A percentile compares a stretch with the other conserved stretches of the same genome.
Conservation (phyloP, 176 grass and related monocot species). For the Triticum urartu region DNA sequence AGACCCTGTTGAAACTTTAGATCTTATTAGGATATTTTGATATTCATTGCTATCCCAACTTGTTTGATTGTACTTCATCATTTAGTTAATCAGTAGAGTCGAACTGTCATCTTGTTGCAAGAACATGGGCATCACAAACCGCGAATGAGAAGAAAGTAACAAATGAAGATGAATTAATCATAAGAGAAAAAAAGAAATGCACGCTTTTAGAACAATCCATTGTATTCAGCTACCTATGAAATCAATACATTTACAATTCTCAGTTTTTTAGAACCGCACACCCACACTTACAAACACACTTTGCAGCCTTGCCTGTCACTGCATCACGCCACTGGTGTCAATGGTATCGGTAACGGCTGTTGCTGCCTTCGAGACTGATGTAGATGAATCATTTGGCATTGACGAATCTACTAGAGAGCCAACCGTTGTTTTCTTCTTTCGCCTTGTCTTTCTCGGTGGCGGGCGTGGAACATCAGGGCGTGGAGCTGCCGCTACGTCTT, state of each 20-base stretch:
- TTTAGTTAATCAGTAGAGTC: background rate
- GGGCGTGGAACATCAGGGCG: conserved; percentile 52
- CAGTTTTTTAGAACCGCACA: background rate
- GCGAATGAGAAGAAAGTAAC: background rate
- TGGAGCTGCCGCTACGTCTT: background rate
- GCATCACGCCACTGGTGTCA: background rate
- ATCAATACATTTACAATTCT: background rate
- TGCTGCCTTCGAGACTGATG: background rate
- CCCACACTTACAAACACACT: background rate
- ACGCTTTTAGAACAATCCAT: background rate
- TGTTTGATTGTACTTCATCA: background rate
- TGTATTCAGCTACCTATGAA: background rate
- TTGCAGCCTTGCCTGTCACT: background rate
- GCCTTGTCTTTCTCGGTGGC: conserved; percentile 28
- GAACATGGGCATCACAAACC: background rate
- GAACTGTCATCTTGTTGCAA: background rate
- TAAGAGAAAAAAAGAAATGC: background rate
- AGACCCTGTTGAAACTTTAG: background rate
- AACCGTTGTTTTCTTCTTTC: conserved; percentile 25
- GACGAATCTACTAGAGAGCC: background rate
- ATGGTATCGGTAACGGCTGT: background rate
- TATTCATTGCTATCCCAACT: background rate
- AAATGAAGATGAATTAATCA: background rate
- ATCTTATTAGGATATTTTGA: background rate
- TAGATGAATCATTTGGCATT: conserved; percentile 8